Percentiles rank a stretch among this genome's conserved stretches.
Conservation (phyloP, 148 eudicot species). For the Cornus kousa region DNA sequence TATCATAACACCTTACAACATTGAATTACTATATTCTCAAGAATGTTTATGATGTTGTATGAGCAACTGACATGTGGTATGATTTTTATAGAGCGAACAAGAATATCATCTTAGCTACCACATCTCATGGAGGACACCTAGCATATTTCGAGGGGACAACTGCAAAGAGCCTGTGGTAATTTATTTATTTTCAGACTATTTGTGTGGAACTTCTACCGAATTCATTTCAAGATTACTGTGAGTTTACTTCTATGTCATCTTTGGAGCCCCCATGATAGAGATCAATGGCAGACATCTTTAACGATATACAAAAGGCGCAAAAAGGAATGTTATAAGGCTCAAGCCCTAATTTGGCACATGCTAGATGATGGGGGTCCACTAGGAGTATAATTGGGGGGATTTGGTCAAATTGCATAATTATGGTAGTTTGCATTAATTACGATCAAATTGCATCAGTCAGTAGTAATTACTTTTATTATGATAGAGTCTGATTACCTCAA, state of each 20-base stretch:
- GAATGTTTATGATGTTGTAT: not conserved
- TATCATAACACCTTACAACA: not conserved
- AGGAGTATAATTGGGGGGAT: no score
- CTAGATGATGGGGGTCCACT: no score
- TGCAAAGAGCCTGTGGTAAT: conserved; percentile 78
- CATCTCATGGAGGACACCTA: conserved; percentile 95
- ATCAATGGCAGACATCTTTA: no score
- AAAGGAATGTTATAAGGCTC: no score
- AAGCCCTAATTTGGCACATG: no score
- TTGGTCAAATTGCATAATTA: no score
- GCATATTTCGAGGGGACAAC: conserved; percentile 84
- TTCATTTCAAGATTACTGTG: not conserved
- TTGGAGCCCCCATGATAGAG: not conserved
- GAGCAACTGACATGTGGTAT: conserved; percentile 6
- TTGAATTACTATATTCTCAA: not conserved
- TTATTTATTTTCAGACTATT: not conserved
- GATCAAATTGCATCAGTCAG: no score
- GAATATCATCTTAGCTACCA: conserved; percentile 73
- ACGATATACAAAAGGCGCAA: no score
- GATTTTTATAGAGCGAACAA: conserved; percentile 55
- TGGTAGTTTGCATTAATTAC: no score
- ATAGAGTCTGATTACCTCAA: no score
- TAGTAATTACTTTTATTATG: no score
- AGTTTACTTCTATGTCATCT: not conserved
- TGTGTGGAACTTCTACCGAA: not conserved